Evolutionary conservation across 2,329 filamentous ascomycete species (phyloP), one percentile per base, ranked within the genome.

Genomic region (Xylariaceae sp.): DNA sequence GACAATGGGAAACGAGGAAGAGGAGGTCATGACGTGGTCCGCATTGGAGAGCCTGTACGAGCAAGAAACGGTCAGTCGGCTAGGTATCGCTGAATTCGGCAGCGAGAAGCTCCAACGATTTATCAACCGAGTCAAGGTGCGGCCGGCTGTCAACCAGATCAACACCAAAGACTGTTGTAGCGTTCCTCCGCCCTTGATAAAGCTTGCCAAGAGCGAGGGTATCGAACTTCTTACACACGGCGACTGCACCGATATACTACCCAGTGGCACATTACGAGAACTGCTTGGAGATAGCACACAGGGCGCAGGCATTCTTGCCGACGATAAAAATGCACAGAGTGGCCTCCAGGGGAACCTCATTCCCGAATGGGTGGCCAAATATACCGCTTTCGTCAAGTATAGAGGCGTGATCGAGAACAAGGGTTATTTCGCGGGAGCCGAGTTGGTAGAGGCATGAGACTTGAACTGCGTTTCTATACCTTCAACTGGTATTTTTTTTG

Each of bases 381-480:
- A 99, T 73, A 97, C 94, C 33, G 95, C 95, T 1, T 94, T 98
- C 56, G 91, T 98, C 36, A 90, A 90, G 73, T 90, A 98, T 72
- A 83, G 95, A 51, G 95, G 95, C 12, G 95, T 99, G 7, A 94
- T 99, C 64, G 95, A 99, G 80, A 96, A 95, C 72, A 99, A 98
- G 79, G 95, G 95, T 6, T 98, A 97, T 75, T 97, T 97, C 79
- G 94, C 94, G 1, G 86, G 87, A 17, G 94, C 93, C 3, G 88
- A 92, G 70, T 75, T 95, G 63, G 78, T 79, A 43, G 78, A 79
- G 53, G 56, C 59, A 8, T 59, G 19, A 54, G n/a, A n/a, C n/a
- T n/a, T n/a, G n/a, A n/a, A n/a, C n/a, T n/a, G n/a, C n/a, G n/a
- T n/a, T n/a, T n/a, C n/a, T n/a, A n/a, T n/a, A n/a, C n/a, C n/a